Conservation (phyloP, 148 eudicot species). For the Cornus suecica region DNA sequence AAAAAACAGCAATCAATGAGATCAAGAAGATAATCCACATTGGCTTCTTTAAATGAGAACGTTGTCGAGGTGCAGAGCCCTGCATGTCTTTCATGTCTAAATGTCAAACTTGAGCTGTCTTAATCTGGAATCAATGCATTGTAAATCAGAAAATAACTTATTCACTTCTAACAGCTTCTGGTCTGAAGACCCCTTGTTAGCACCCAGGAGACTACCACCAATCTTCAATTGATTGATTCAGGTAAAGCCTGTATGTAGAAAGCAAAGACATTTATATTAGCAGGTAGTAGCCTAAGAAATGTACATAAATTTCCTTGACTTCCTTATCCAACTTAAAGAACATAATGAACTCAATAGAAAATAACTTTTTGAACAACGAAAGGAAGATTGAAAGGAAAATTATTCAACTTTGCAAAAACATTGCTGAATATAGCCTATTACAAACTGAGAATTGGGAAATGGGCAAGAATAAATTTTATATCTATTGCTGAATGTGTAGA, state of each 20-base stretch:
- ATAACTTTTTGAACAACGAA: not conserved
- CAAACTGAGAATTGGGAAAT: not conserved
- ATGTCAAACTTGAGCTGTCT: constrained; percentile 54
- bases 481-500: too few species aligned
- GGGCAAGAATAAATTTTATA: not conserved
- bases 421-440: not conserved
- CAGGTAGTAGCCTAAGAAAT: not conserved
- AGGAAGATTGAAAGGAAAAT: not conserved
- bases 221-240: not conserved
- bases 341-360: not conserved
- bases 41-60: constrained; percentile 52
- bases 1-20: constrained; percentile 51
- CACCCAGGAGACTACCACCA: not conserved
- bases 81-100: constrained; percentile 61
- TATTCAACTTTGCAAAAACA: not conserved
- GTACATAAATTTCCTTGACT: too few species aligned
- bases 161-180: not conserved
- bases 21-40: constrained; percentile 60
- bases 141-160: not conserved
- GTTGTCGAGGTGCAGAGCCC: constrained; percentile 41
- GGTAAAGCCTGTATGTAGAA: not conserved
- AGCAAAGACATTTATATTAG: not conserved
- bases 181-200: not conserved
- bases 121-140: constrained; percentile 32
- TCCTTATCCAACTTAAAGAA: not conserved